These are phyloP conservation scores for Fusarium cicatricum DNA, from an alignment of 2,329 filamentous ascomycete genomes.

Conservation along the genomic window DNA sequence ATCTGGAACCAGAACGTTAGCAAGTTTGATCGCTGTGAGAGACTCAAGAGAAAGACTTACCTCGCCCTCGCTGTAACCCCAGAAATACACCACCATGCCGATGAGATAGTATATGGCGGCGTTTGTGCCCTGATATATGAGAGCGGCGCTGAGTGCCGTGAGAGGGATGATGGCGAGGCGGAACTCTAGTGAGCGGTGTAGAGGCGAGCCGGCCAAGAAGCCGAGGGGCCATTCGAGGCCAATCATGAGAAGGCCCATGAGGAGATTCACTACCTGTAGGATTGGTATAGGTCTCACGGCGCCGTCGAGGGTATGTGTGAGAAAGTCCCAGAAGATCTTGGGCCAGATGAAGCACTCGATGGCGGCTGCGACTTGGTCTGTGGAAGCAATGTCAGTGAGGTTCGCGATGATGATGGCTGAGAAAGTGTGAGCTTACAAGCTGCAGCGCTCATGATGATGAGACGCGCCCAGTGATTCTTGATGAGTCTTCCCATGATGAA, in stretches of 20 bases:
- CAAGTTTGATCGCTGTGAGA: background rate
- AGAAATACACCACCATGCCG: constrained; percentile 88
- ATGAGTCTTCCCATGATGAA: constrained; percentile 91
- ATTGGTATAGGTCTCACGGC: constrained; percentile 88
- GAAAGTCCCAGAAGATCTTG: constrained; percentile 98
- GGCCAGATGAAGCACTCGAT: constrained; percentile 96
- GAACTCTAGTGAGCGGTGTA: constrained; percentile 89
- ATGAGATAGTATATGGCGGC: constrained; percentile 91
- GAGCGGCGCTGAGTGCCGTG: constrained; percentile 73
- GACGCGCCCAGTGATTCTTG: constrained; percentile 98
- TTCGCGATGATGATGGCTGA: constrained; percentile 22
- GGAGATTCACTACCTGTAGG: constrained; percentile 87
- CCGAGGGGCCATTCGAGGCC: constrained; percentile 91
- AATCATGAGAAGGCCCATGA: constrained; percentile 80
- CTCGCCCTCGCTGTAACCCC: constrained; percentile 97
- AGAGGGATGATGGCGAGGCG: constrained; percentile 85
- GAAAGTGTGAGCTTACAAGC: constrained; percentile 63
- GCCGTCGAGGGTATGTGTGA: constrained; percentile 87
- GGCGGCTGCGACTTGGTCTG: constrained; percentile 86
- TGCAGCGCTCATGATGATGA: constrained; percentile 89
- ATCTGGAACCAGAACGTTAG: constrained; percentile 55
- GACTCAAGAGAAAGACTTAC: constrained; percentile 59
- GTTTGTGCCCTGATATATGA: constrained; percentile 94
- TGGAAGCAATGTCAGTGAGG: constrained; percentile 38
- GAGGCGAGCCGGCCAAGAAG: constrained; percentile 75